These are phyloP conservation scores for Xylaria sp. DNA, from an alignment of 2,329 filamentous ascomycete species.

Conservation along the genomic window DNA sequence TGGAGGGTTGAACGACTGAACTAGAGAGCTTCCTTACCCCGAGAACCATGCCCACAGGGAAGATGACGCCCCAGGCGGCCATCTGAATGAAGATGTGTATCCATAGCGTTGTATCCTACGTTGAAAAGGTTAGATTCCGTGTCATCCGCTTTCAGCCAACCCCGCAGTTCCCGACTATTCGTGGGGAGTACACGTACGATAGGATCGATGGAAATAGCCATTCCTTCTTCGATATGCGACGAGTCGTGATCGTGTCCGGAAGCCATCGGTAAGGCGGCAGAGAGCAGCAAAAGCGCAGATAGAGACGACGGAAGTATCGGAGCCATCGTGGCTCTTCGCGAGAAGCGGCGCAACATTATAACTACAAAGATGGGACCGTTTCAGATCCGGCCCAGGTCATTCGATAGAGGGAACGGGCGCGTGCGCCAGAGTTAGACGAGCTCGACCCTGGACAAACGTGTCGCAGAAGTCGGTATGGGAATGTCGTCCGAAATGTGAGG, in stretches of 20 bases:
- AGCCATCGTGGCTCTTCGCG: conserved; percentile 24
- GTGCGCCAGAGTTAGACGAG: conserved; percentile 4
- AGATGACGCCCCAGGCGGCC: conserved; percentile 87
- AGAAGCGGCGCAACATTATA: conserved; percentile 22
- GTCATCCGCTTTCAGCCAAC: conserved; percentile 13
- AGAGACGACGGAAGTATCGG: conserved; percentile 23
- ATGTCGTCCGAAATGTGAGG: too few relatives aligned
- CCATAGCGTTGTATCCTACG: conserved; percentile 84
- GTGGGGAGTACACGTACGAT: conserved; percentile 59
- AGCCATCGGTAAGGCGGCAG: conserved; percentile 38
- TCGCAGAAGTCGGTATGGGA: neutral
- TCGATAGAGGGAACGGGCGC: neutral
- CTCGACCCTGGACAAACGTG: conserved; percentile 9
- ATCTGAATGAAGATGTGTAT: conserved; percentile 89
- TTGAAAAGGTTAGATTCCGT: conserved; percentile 42
- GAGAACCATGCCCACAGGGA: conserved; percentile 93
- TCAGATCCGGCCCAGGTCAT: conserved; percentile 15
- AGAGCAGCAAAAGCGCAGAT: conserved; percentile 29
- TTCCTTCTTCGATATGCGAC: conserved; percentile 69
- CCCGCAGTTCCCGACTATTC: neutral
- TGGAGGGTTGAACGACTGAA: conserved; percentile 2
- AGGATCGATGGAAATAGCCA: conserved; percentile 73
- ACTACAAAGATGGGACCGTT: conserved; percentile 21
- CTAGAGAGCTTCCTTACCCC: conserved; percentile 64
- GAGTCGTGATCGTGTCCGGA: conserved; percentile 56